A percentile compares a stretch with the other conserved stretches of the same genome.
Evolutionary conservation across 768 basidiomycete species (phyloP).

Genomic region (Pleurotus platypus): DNA sequence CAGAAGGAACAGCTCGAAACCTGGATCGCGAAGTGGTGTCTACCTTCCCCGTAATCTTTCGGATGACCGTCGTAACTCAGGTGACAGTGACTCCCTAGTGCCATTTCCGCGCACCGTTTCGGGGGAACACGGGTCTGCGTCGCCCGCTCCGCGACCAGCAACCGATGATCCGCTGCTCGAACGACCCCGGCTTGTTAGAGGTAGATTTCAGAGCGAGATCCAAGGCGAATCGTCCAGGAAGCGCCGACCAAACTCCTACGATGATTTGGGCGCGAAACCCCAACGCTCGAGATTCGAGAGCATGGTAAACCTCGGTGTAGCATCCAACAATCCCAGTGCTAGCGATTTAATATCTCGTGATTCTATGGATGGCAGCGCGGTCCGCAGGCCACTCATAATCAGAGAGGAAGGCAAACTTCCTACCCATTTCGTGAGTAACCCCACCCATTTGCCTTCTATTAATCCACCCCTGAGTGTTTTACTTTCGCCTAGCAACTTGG

Average conservation of each 20-base stretch:
- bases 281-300: slow-evolving; percentile 68
- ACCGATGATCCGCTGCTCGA: slow-evolving; percentile 29
- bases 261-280: slow-evolving; percentile 55
- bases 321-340: slow-evolving; percentile 48
- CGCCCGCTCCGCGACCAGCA: slow-evolving; percentile 38
- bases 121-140: slow-evolving; percentile 40
- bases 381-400: slow-evolving; percentile 69
- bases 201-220: slow-evolving; percentile 73
- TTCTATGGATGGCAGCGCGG: slow-evolving; percentile 60
- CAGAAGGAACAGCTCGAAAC: slow-evolving; percentile 58
- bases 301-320: slow-evolving; percentile 60
- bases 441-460: slow-evolving; percentile 8
- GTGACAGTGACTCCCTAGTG: slow-evolving; percentile 36
- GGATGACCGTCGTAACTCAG: slow-evolving; percentile 28
- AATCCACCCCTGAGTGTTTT: slow-evolving; percentile 8
- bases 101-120: slow-evolving; percentile 67
- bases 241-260: slow-evolving; percentile 64
- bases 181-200: slow-evolving; percentile 43
- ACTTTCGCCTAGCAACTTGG: slow-evolving; percentile 77
- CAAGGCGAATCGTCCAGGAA: slow-evolving; percentile 52
- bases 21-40: slow-evolving; percentile 40
- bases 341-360: slow-evolving; percentile 65
- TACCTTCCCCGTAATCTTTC: slow-evolving; percentile 37
- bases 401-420: slow-evolving; percentile 78
- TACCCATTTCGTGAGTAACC: slow-evolving; percentile 71